Evolutionary conservation across 75 land plant species (phyloP), one percentile per base, ranked within the genome.

Genomic region (Picea sitchensis): DNA sequence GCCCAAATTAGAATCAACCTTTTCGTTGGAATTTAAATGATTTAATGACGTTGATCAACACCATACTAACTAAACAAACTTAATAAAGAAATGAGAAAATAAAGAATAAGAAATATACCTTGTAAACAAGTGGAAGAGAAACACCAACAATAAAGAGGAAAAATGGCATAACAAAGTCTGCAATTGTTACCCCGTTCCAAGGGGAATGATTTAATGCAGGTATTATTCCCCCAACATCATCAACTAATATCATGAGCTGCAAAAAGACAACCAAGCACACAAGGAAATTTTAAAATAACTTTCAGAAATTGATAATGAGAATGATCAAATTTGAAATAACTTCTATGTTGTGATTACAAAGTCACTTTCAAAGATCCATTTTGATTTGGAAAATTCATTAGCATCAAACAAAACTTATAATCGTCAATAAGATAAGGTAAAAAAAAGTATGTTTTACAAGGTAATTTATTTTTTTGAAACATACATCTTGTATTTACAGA

Each of bases 81-180:
- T 20, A 20, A 21, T 21, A n/a, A 5, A 61, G 23, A 26, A 61
- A 61, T 61, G 26, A 61, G 20, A 61, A 61, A 61, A 61, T 8
- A 61, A 61, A 17, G 63, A 20, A 61, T 20, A 61, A 61, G 54
- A 51, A 51, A 51, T 44, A 73, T 85, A 91, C 91, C 91, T 89
- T 89, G 60, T 89, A 87, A 0, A 81, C 89, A 68, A 91, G 85
- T 15, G 89, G 82, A 44, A 89, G 67, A 32, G 93, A 85, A 63
- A 89, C 80, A n/a, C 93, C 93, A 38, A 82, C 86, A 41, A 89
- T 86, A 78, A 91, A 89, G 44, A 91, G 88, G 75, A 91, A 91
- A 64, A 85, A 89, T 15, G 93, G 91, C 93, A 91, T 89, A 81
- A 91, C 91, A 79, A 87, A 88, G 68, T 91, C 89, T 31, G 91